These are phyloP conservation scores for Plasmodium cynomolgi DNA, from an alignment of 169 alveolate genomes.

Conservation along the genomic window DNA sequence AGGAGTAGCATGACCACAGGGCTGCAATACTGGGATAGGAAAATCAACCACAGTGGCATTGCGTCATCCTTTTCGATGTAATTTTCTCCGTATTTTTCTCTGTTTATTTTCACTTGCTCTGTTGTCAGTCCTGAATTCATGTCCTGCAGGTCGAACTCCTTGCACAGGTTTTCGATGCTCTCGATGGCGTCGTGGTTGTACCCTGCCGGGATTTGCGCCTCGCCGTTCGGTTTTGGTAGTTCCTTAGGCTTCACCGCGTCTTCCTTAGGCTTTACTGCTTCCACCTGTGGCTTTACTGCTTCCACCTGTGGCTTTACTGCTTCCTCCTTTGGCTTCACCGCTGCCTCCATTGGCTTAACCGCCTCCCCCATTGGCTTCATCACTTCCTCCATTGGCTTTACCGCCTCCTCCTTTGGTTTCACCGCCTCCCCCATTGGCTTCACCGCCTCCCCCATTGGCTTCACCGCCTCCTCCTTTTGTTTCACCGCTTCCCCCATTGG, in stretches of 20 bases:
- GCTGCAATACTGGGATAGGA: conserved; percentile 87
- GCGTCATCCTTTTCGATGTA: conserved; percentile 87
- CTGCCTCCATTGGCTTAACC: neutral
- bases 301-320: conserved; percentile 74
- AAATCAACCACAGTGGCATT: conserved; percentile 89
- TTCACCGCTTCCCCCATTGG: neutral
- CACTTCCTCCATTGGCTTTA: conserved; percentile 1
- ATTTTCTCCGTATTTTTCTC: conserved; percentile 89
- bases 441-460: neutral
- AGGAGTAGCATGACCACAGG: conserved; percentile 88
- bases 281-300: conserved; percentile 72
- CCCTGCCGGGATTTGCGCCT: conserved; percentile 77
- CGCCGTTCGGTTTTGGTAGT: conserved; percentile 74
- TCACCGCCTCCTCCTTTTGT: neutral
- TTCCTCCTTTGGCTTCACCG: neutral
- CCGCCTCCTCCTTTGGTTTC: neutral
- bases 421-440: neutral
- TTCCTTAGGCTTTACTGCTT: conserved; percentile 57
- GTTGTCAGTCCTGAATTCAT: conserved; percentile 80
- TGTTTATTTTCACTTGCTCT: conserved; percentile 83
- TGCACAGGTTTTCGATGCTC: conserved; percentile 80
- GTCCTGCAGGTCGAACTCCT: conserved; percentile 84
- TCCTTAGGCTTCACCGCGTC: conserved; percentile 45
- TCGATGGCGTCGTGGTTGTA: conserved; percentile 81
- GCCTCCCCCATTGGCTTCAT: conserved; percentile 75